Evolutionary conservation across 495 filamentous ascomycete genomes (phyloP), one percentile per base, ranked within the genome.

Genomic region (Massariosphaeria phaeospora): DNA sequence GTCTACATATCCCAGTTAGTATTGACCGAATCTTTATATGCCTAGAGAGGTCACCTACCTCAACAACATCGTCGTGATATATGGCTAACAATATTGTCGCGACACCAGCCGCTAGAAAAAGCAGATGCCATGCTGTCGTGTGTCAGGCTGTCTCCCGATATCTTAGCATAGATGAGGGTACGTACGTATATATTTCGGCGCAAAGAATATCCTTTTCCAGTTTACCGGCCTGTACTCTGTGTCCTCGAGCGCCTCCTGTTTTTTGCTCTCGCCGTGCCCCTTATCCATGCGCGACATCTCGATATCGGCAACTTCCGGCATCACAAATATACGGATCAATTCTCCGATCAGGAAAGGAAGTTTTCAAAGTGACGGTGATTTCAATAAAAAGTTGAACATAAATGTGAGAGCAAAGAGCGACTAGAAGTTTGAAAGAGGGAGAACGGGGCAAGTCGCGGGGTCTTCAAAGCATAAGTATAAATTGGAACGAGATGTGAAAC

Each of bases 111-210:
- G 26, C 31, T 3, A 58, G 51, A n/a, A 41, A 30, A 11, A 58
- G 55, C 2, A 58, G 51, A 25, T 52, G 48, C 55, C 55, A 58
- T 30, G 55, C 55, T 55, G 18, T 10, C 21, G 3, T 17, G 9
- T 13, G 20, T 35, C 34, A 44, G 7, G 21, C 6, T 39, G 18
- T 25, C 13, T 11, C 27, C 24, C 43, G 24, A 46, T 15, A 9
- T 13, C 17, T 3, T 31, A 33, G 3, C 23, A 12, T 23, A 10
- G 5, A 42, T 1, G 44, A 15, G 11, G 4, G 35, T 3, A 9
- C 17, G 3, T 58, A 58, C 55, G 55, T 51, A 58, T 45, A 18
- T 58, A 58, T 41, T 58, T 58, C 12, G 47, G 48, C 39, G 55
- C 18, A 6, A 58, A 31, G 21, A 58, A 52, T 27, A 58, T 34